phyloP scores from a whole-genome alignment of 2,329 filamentous ascomycete species.

The Pestalotiopsis sp. region DNA sequence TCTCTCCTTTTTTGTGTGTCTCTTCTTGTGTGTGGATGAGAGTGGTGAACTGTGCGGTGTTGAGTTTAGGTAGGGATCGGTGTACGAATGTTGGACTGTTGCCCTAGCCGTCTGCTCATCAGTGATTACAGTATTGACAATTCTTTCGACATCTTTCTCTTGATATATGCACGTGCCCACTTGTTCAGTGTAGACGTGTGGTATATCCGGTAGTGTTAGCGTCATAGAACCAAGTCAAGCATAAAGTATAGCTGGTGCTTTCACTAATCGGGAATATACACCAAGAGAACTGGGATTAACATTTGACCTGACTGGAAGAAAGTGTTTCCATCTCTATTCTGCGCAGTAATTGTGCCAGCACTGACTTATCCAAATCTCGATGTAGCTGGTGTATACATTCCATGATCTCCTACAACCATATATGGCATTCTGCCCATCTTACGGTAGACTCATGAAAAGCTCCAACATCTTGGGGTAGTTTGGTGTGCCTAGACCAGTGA shows the following conservation, averaged over 20 bases:
- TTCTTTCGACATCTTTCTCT: too few species aligned
- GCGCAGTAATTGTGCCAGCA: neutral
- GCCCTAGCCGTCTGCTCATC: too few species aligned
- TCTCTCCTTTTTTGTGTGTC: neutral
- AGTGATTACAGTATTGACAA: too few species aligned
- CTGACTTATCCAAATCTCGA: neutral
- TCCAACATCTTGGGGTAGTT: slow-evolving; percentile 12
- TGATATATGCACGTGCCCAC: neutral
- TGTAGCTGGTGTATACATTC: neutral
- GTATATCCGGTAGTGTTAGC: neutral
- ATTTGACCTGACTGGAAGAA: too few species aligned
- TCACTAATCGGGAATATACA: neutral
- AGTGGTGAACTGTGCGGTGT: too few species aligned
- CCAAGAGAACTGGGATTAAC: neutral
- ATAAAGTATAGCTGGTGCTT: neutral
- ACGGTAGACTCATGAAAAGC: slow-evolving; percentile 4
- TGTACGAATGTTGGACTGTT: too few species aligned
- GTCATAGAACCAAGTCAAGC: neutral
- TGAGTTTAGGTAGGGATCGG: too few species aligned
- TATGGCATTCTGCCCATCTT: neutral
- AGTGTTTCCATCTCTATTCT: too few species aligned
- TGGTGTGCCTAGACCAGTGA: slow-evolving; percentile 8
- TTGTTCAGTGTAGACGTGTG: neutral
- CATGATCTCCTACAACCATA: neutral
- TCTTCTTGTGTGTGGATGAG: too few species aligned